Conservation (phyloP, 306 rosid species). For the Prunus mira region DNA sequence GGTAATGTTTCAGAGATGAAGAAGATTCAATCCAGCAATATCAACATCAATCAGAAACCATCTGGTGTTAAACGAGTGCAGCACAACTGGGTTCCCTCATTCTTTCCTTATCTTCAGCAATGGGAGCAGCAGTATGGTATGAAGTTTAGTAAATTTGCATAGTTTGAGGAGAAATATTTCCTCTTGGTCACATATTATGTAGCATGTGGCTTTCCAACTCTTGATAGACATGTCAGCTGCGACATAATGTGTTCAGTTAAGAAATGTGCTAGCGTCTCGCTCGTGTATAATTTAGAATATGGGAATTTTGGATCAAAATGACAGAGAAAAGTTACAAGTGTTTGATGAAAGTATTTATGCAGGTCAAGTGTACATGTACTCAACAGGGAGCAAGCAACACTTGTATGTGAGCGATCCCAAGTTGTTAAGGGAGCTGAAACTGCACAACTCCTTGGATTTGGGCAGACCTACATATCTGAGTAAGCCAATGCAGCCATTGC, state of each 20-base stretch:
- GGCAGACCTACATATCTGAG: conserved; percentile 17
- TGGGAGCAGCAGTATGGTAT: conserved; percentile 9
- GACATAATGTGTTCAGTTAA: no score
- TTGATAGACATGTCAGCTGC: no score
- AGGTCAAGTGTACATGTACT: conserved; percentile 7
- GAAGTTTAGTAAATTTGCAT: not conserved
- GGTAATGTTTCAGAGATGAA: conserved; percentile 10
- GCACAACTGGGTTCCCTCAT: not conserved
- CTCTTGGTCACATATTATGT: no score
- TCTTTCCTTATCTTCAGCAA: conserved; percentile 7
- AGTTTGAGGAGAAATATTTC: not conserved
- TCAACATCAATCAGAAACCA: not conserved
- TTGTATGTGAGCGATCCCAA: conserved; percentile 8
- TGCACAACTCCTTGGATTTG: conserved; percentile 5
- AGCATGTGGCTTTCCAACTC: no score
- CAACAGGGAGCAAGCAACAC: conserved; percentile 11
- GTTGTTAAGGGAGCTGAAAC: conserved; percentile 17
- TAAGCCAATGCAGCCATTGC: not conserved
- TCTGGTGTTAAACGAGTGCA: not conserved
- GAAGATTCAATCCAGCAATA: not conserved
- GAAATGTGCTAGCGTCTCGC: no score
- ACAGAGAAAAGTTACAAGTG: no score
- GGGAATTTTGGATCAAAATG: not conserved
- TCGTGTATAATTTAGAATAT: no score
- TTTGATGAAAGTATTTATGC: not conserved